phyloP scores from a whole-genome alignment of 345 rosid genomes.

The Acer yangbiense region DNA sequence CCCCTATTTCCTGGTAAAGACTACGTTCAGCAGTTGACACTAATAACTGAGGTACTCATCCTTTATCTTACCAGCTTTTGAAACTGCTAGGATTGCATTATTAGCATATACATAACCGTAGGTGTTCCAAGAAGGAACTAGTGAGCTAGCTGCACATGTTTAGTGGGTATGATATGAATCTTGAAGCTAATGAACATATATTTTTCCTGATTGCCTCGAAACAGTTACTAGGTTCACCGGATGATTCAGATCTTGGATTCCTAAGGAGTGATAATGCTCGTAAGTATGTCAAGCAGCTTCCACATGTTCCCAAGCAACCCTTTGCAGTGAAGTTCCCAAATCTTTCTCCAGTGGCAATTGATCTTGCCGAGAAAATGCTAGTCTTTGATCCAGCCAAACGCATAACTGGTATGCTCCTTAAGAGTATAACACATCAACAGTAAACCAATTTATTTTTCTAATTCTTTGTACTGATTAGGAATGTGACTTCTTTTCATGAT shows the following conservation, averaged over 20 bases:
- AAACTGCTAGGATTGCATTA: not conserved
- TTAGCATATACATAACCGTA: not conserved
- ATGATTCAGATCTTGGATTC: slow-evolving; percentile 84
- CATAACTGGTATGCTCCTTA: slow-evolving; percentile 54
- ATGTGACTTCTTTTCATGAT: not conserved
- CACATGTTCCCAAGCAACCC: slow-evolving; percentile 65
- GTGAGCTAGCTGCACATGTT: slow-evolving; percentile 11
- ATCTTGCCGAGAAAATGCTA: slow-evolving; percentile 86
- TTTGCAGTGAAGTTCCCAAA: slow-evolving; percentile 66
- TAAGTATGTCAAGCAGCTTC: slow-evolving; percentile 80
- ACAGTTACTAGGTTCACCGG: slow-evolving; percentile 83
- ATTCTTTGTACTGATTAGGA: slow-evolving; percentile 14
- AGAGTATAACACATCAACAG: not conserved
- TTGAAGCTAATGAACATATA: not conserved
- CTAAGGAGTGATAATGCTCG: slow-evolving; percentile 81
- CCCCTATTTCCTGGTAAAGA: slow-evolving; percentile 89
- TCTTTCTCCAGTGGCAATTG: slow-evolving; percentile 64
- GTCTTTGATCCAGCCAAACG: slow-evolving; percentile 86
- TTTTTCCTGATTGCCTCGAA: slow-evolving; percentile 13
- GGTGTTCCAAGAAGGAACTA: not conserved
- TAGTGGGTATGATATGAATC: not conserved
- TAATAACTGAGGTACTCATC: slow-evolving; percentile 73
- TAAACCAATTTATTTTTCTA: not conserved
- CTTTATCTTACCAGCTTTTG: slow-evolving; percentile 4
- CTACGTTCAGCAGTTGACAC: slow-evolving; percentile 77